These are phyloP conservation scores for Apiospora saccharicola DNA, from an alignment of 2,329 filamentous ascomycete species.

Conservation along the genomic window DNA sequence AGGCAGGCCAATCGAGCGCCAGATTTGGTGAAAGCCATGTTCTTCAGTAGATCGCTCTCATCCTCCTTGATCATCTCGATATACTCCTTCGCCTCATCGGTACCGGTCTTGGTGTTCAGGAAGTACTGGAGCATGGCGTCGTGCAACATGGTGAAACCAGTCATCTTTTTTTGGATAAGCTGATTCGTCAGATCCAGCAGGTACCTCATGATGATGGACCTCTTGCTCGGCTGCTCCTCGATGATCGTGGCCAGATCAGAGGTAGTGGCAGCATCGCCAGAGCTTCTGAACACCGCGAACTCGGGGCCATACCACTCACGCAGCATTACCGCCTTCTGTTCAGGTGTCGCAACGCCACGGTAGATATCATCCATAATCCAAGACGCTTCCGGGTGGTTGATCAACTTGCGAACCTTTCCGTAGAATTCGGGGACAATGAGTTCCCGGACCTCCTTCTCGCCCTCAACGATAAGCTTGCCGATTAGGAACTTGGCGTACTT, in stretches of 20 bases:
- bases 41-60: slow-evolving; percentile 89
- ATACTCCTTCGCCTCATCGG: slow-evolving; percentile 85
- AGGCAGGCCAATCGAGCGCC: slow-evolving; percentile 84
- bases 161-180: slow-evolving; percentile 94
- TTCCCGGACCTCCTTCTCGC: slow-evolving; percentile 85
- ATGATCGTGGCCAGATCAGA: slow-evolving; percentile 80
- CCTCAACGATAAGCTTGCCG: slow-evolving; percentile 93
- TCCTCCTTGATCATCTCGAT: slow-evolving; percentile 91
- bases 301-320: slow-evolving; percentile 97
- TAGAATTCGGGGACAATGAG: slow-evolving; percentile 95
- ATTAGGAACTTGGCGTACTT: slow-evolving; percentile 98
- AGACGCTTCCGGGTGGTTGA: slow-evolving; percentile 94
- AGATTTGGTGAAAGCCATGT: slow-evolving; percentile 93
- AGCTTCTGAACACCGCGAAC: slow-evolving; percentile 78
- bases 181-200: slow-evolving; percentile 88
- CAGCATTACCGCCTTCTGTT: slow-evolving; percentile 85
- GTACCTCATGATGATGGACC: slow-evolving; percentile 84
- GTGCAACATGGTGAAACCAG: slow-evolving; percentile 96
- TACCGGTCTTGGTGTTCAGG: slow-evolving; percentile 77
- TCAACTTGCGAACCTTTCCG: slow-evolving; percentile 88
- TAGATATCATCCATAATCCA: slow-evolving; percentile 99
- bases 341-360: slow-evolving; percentile 81
- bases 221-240: slow-evolving; percentile 81
- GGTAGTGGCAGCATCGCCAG: slow-evolving; percentile 58
- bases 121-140: slow-evolving; percentile 99